A percentile compares a stretch with the other conserved stretches of the same genome.
These are phyloP conservation scores for Xylaria bambusicola DNA, from an alignment of 495 filamentous ascomycete genomes.

Conservation along the genomic window DNA sequence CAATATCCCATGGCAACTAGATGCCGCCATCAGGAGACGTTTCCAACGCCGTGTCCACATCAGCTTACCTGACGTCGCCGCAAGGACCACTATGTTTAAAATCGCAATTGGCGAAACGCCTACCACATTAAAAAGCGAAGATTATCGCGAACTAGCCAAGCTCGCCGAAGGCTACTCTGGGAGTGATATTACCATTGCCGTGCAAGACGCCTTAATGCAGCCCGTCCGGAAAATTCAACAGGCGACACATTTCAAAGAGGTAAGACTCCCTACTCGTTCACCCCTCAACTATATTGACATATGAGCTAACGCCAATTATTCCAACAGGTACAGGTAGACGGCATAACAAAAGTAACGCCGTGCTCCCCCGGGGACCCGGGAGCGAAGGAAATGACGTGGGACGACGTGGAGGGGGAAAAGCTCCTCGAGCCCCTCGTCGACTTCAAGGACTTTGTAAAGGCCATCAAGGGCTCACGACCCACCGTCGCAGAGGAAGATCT, in stretches of 20 bases:
- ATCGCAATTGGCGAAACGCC: conserved; percentile 87
- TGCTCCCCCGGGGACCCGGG: conserved; percentile 89
- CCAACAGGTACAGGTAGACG: conserved; percentile 67
- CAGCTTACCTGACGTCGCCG: conserved; percentile 81
- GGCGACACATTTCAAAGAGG: conserved; percentile 97
- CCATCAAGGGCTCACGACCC: conserved; percentile 81
- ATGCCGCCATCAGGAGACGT: conserved; percentile 94
- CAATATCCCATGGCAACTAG: conserved; percentile 98
- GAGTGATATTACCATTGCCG: conserved; percentile 92
- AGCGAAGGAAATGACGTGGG: conserved; percentile 93
- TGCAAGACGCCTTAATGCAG: conserved; percentile 98
- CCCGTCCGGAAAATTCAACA: conserved; percentile 97
- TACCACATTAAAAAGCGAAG: conserved; percentile 75
- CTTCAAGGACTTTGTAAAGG: conserved; percentile 92
- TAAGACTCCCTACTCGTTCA: conserved; percentile 36
- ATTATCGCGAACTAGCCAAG: conserved; percentile 76
- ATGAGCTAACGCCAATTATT: neutral
- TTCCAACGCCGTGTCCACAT: conserved; percentile 98
- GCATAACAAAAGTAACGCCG: conserved; percentile 77
- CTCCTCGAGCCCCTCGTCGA: conserved; percentile 84
- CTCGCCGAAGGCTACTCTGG: conserved; percentile 92
- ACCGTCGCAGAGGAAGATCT: conserved; percentile 88
- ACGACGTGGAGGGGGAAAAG: conserved; percentile 74
- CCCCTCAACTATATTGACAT: neutral
- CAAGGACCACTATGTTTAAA: conserved; percentile 96